Conservation (phyloP, 2,329 filamentous ascomycete species). For the Corinectria fuckeliana region DNA sequence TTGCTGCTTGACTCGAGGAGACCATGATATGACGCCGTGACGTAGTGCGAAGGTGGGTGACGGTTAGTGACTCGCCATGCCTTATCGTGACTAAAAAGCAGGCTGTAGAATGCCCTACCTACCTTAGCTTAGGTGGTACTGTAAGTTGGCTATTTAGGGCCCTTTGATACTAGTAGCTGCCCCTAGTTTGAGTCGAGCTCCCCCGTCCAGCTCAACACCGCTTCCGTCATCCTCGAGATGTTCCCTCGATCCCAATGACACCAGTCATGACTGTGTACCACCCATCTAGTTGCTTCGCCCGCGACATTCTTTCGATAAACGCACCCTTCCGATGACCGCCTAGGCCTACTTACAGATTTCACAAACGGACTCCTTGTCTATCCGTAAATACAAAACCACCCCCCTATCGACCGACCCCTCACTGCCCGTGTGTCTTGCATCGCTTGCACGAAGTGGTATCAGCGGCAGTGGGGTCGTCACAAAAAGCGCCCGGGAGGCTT, state of each 20-base stretch:
- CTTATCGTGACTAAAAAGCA: not conserved
- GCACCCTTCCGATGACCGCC: constrained; percentile 9
- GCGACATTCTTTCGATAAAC: not conserved
- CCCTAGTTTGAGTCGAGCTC: not conserved
- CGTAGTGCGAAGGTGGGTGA: constrained; percentile 1
- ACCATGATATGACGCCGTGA: constrained; percentile 3
- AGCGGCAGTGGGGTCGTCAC: constrained; percentile 6
- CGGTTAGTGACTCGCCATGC: not conserved
- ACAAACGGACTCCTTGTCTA: not conserved
- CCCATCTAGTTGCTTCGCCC: not conserved
- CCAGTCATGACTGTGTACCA: not conserved
- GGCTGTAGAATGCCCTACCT: not conserved
- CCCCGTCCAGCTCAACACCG: too few species aligned
- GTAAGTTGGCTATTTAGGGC: too few species aligned
- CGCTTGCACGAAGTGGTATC: constrained; percentile 5
- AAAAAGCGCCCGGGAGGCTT: constrained; percentile 9
- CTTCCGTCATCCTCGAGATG: not conserved
- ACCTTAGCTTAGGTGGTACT: not conserved
- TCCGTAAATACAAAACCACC: constrained; percentile 11
- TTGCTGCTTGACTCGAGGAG: not conserved
- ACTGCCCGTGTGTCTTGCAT: not conserved
- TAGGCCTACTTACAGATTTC: not conserved
- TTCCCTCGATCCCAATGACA: not conserved
- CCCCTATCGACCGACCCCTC: not conserved
- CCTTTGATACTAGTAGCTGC: too few species aligned